These are phyloP conservation scores for Entomortierella lignicola DNA, from an alignment of 192 early-diverging fungal species.

Conservation along the genomic window DNA sequence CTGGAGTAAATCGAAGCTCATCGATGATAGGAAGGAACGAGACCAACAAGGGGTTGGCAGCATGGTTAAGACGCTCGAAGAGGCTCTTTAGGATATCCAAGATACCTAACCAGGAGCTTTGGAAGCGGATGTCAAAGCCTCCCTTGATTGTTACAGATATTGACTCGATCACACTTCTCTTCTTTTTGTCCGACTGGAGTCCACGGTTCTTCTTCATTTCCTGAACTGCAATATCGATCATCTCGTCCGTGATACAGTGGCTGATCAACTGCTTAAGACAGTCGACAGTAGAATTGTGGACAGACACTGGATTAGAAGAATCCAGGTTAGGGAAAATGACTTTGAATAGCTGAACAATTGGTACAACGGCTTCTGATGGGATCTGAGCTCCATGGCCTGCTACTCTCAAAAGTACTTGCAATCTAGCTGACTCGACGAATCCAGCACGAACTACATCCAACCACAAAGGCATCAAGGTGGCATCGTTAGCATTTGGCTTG, in stretches of 20 bases:
- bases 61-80: conserved; percentile 78
- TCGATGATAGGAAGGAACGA: conserved; percentile 70
- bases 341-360: conserved; percentile 62
- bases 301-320: conserved; percentile 65
- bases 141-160: conserved; percentile 64
- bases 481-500: conserved; percentile 87
- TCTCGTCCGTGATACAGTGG: conserved; percentile 79
- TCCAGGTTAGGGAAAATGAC: conserved; percentile 75
- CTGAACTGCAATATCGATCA: conserved; percentile 70
- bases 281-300: conserved; percentile 72
- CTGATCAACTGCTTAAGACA: conserved; percentile 76
- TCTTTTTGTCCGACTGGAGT: conserved; percentile 26
- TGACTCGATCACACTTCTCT: conserved; percentile 55
- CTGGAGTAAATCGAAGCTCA: conserved; percentile 84
- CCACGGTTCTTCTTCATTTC: conserved; percentile 48
- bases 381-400: conserved; percentile 30
- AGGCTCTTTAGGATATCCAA: conserved; percentile 79
- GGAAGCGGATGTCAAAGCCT: conserved; percentile 82
- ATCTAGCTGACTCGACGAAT: conserved; percentile 74
- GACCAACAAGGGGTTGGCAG: conserved; percentile 69
- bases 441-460: conserved; percentile 81
- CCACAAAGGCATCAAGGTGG: conserved; percentile 85
- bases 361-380: conserved; percentile 41
- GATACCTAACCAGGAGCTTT: conserved; percentile 87
- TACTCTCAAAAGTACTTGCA: conserved; percentile 29